Conservation (phyloP, 371 early-diverging fungal species). For the Circinella umbellata region DNA sequence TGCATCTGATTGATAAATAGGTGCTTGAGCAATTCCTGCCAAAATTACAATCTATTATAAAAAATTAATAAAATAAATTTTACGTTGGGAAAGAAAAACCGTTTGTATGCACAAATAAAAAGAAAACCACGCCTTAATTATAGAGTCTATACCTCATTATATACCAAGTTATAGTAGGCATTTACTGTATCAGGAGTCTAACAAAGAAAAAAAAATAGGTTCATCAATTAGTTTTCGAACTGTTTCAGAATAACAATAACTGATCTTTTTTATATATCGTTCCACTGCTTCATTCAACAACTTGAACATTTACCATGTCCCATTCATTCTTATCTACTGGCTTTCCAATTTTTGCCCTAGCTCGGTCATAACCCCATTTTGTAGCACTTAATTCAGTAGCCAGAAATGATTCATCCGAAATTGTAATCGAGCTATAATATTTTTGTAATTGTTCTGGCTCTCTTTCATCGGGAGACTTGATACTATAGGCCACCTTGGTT, state of each 20-base stretch:
- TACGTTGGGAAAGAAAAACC: too few relatives aligned
- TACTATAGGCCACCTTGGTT: slow-evolving; percentile 60
- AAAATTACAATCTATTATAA: slow-evolving; percentile 52
- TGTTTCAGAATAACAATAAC: too few relatives aligned
- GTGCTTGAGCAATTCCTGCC: slow-evolving; percentile 62
- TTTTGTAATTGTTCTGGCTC: slow-evolving; percentile 42
- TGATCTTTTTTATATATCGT: too few relatives aligned
- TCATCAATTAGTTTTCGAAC: too few relatives aligned
- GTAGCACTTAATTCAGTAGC: slow-evolving; percentile 37
- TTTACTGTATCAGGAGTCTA: slow-evolving; percentile 63
- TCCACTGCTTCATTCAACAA: too few relatives aligned
- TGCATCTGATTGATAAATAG: slow-evolving; percentile 43
- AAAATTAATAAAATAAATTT: too few relatives aligned
- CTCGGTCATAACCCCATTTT: slow-evolving; percentile 21
- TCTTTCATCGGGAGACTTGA: slow-evolving; percentile 47
- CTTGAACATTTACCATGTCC: slow-evolving; percentile 38
- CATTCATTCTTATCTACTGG: slow-evolving; percentile 54
- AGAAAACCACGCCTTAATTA: not conserved
- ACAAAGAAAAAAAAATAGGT: not conserved
- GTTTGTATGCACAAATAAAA: not conserved
- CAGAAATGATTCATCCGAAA: slow-evolving; percentile 35
- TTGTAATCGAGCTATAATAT: slow-evolving; percentile 46
- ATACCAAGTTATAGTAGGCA: slow-evolving; percentile 59
- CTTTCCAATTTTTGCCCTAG: slow-evolving; percentile 34
- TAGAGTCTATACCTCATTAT: slow-evolving; percentile 38